A percentile compares a stretch with the other conserved stretches of the same genome.
phyloP scores from a whole-genome alignment of 441 rosid species.

The Raphanus hybrid region DNA sequence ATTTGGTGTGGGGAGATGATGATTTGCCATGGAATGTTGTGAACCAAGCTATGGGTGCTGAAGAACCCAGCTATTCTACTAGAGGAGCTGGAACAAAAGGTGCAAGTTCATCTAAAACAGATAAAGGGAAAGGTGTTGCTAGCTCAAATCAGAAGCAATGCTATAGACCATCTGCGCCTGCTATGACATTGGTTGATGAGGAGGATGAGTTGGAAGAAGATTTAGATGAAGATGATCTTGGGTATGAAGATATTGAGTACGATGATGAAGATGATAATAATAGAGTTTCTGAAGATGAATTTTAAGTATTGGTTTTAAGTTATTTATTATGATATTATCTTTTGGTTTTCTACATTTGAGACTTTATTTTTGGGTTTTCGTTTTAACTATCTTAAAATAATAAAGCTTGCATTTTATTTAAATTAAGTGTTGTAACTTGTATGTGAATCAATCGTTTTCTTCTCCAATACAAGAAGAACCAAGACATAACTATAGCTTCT shows the following conservation, averaged over 20 bases:
- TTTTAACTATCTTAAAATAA: too few relatives aligned
- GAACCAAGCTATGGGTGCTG: not conserved
- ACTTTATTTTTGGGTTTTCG: too few relatives aligned
- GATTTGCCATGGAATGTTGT: too few relatives aligned
- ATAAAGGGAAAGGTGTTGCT: not conserved
- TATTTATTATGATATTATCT: too few relatives aligned
- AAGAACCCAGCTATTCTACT: not conserved
- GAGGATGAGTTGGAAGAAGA: not conserved
- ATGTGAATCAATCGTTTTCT: not conserved
- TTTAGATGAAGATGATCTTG: not conserved
- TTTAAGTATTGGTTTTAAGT: too few relatives aligned
- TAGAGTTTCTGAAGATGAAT: not conserved
- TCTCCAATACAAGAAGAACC: not conserved
- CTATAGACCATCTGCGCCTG: too few relatives aligned
- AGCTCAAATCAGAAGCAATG: not conserved
- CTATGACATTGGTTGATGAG: not conserved
- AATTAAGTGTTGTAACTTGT: not conserved
- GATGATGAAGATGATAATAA: not conserved
- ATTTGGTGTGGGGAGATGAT: too few relatives aligned
- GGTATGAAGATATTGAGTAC: not conserved
- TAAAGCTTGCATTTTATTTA: too few relatives aligned
- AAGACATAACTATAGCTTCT: not conserved
- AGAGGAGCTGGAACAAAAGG: not conserved
- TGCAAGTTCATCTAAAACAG: not conserved
- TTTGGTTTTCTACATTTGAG: too few relatives aligned